Base-by-base conservation (phyloP, 768 basidiomycete species). In the Podaxis pistillaris region DNA sequence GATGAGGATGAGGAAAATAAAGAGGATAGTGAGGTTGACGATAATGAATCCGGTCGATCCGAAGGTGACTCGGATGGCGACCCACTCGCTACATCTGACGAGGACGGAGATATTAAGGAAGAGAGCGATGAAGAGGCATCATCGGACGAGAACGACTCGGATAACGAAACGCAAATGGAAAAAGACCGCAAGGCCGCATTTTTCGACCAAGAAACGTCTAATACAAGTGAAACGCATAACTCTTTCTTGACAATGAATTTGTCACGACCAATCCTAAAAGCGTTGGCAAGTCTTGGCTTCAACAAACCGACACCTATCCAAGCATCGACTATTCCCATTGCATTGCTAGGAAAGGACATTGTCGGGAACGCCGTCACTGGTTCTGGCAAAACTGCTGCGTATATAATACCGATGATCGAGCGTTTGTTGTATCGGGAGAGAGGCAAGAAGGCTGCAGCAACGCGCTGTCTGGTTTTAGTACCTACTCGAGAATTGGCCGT, bases 331-430 rank as follows among this genome's bases (percentile, higher is more conserved):
- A 93, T 99, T 59, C 97, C 97, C 17, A 88, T 95, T 47, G 96
- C 95, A 24, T 84, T 99, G 19, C 73, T 96, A 24, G 97, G 97
- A 56, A 95, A 97, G 71, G 97, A 99, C 72, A 84, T 99, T 40
- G 95, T 99, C 58, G 97, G 96, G 36, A 90, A 86, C 63, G 96
- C 97, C 19, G 93, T 96, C 17, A 99, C 97, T 17, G 97, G 97
- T 64, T 97, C 95, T 4, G 97, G 97, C 63, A 99, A 99, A 80
- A 99, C 97, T 1, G 96, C 94, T 9, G 97, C 97, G 1, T 99
- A 98, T 76, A 89, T 91, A 70, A 88, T 98, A 63, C 97, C 97
- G 44, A 90, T 96, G 77, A 74, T 96, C 55, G 97, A 99, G 74
- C 89, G 97, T 62, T 80, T 99, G 33, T 75, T 96, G 58, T 98